Conservation (phyloP, 148 eudicot genomes). For the Rhododendron ferrugineum region DNA sequence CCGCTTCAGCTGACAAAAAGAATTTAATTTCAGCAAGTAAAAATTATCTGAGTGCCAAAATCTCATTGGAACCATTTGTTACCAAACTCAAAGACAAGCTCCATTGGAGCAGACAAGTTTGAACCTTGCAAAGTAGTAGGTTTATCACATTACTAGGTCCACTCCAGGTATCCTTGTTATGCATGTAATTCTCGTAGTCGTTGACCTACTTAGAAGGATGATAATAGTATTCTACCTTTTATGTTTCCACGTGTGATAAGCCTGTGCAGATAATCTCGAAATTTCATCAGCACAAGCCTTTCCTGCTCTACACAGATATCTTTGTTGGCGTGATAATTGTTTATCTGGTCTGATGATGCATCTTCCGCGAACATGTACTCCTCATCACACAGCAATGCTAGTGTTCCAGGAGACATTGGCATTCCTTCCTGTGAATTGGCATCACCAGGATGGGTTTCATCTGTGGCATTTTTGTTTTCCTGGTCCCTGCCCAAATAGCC, state of each 20-base stretch:
- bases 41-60: neutral
- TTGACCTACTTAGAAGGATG: neutral
- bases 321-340: constrained; percentile 17
- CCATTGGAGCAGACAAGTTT: neutral
- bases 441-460: constrained; percentile 22
- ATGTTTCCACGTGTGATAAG: neutral
- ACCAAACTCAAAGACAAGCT: neutral
- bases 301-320: constrained; percentile 17
- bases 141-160: neutral
- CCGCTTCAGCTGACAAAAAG: neutral
- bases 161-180: neutral
- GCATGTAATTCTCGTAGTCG: neutral
- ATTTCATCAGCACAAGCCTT: constrained; percentile 1
- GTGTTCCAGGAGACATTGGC: constrained; percentile 4
- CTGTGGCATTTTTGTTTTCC: constrained; percentile 6
- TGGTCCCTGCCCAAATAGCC: constrained; percentile 9
- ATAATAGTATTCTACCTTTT: neutral
- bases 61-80: neutral
- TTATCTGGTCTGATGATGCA: neutral
- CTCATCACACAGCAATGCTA: neutral
- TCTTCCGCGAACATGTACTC: neutral
- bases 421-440: constrained; percentile 15
- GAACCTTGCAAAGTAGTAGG: neutral
- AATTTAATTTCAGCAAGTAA: neutral
- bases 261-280: neutral